phyloP scores from a whole-genome alignment of 73 alveolate genomes.

The Paramecium caudatum region DNA sequence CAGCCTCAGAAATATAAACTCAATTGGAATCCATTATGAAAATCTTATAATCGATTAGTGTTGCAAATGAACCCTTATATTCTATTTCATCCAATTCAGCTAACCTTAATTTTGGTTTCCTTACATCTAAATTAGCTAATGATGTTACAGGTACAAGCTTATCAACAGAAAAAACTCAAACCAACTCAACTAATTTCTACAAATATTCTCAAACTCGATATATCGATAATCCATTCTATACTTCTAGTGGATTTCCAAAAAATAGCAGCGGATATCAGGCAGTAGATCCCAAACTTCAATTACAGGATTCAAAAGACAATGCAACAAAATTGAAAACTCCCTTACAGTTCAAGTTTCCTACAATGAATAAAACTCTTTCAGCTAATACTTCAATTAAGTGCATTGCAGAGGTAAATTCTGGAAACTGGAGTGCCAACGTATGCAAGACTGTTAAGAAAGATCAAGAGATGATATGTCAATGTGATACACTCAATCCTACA shows the following conservation, averaged over 20 bases:
- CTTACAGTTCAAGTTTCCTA: not conserved
- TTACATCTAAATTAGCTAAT: slow-evolving; percentile 4
- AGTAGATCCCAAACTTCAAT: not conserved
- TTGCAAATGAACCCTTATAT: not conserved
- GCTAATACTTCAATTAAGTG: slow-evolving; percentile 3
- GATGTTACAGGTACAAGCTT: not conserved
- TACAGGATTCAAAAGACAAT: not conserved
- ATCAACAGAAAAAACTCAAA: not conserved
- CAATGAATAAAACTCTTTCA: not conserved
- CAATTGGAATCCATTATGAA: not conserved
- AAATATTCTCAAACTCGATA: slow-evolving; percentile 23
- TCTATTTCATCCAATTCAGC: not conserved
- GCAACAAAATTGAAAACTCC: not conserved
- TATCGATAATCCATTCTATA: slow-evolving; percentile 37
- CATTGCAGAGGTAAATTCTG: not conserved
- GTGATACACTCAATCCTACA: slow-evolving; percentile 13
- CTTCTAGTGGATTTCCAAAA: not conserved
- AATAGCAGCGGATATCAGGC: slow-evolving; percentile 21
- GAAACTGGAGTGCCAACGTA: slow-evolving; percentile 35
- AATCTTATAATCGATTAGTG: not conserved
- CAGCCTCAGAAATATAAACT: not conserved
- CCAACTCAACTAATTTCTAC: not conserved
- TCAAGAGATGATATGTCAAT: not conserved
- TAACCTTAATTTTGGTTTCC: slow-evolving; percentile 7
- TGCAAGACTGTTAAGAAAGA: not conserved